Evolutionary conservation across 257 asterid genomes (phyloP), one percentile per base, ranked within the genome.

Genomic region (Scutellaria minor): DNA sequence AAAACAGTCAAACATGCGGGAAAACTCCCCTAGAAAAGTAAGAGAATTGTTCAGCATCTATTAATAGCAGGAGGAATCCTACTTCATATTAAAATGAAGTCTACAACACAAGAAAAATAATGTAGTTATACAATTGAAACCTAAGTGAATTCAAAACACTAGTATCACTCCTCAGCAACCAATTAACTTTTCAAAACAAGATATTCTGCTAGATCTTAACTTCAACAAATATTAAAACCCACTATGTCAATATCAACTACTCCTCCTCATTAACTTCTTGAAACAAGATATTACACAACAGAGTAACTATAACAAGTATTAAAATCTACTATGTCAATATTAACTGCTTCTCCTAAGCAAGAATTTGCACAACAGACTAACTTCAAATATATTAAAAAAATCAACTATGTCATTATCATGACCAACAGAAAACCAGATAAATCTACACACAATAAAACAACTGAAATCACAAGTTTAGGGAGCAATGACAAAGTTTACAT

Each of bases 401-500:
- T 7, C 10, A 9, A 44, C 48, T n/a, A 48, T 13, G 59, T 7
- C 61, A 24, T 57, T 37, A 45, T 14, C 3, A 13, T 1, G 11
- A 9, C 8, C 48, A 62, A 1, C 44, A 55, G 71, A 7, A 27
- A 52, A 57, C 0, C 6, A 61, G 12, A 42, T 50, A 35, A 3
- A 70, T 47, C 45, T 53, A 39, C 47, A 45, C 31, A 53, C 8
- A 42, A 42, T 42, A 15, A n/a, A 70, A 44, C 46, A 59, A 22
- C 56, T 12, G 31, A 56, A 64, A 68, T 1, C 39, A 54, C 15
- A 20, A 60, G 6, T 8, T 52, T 58, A 71, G 56, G 68, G 39
- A 60, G n/a, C 45, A 57, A 22, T 4, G 46, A 12, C 8, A 27
- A 42, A 70, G 35, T 35, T 42, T 45, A 20, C 95, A 70, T 85